Evolutionary conservation across 2,329 filamentous ascomycete genomes (phyloP).

Genomic region (Cordyceps javanica): DNA sequence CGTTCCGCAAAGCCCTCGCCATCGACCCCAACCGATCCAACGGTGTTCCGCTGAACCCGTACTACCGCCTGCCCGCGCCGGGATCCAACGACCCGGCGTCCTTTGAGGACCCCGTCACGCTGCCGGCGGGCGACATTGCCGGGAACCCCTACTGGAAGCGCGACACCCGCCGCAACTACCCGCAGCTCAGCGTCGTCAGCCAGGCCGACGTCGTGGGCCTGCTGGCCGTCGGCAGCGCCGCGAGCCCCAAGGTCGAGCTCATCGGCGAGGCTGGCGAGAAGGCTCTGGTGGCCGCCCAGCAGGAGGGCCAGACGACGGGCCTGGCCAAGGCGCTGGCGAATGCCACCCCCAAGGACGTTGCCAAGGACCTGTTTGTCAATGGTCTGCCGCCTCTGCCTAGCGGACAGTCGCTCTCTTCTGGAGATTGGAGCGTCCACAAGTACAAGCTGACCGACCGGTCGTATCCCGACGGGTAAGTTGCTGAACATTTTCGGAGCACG

Average conservation of each 20-base stretch:
- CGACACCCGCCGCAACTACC: conserved; percentile 77
- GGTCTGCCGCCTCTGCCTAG: conserved; percentile 84
- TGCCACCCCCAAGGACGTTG: conserved; percentile 45
- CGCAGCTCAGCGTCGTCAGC: conserved; percentile 68
- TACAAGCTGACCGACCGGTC: conserved; percentile 59
- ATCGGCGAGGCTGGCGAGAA: conserved; percentile 55
- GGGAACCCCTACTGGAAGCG: conserved; percentile 70
- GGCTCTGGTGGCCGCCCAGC: conserved; percentile 67
- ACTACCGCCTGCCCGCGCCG: conserved; percentile 76
- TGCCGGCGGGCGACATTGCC: conserved; percentile 46
- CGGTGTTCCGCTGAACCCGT: conserved; percentile 86
- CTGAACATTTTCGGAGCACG: not conserved
- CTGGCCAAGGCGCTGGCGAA: conserved; percentile 67
- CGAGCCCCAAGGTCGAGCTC: conserved; percentile 74
- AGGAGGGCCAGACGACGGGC: conserved; percentile 66
- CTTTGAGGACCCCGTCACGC: conserved; percentile 44
- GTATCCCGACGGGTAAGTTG: conserved; percentile 63
- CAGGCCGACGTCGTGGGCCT: conserved; percentile 84
- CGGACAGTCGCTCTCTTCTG: conserved; percentile 51
- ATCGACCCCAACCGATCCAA: conserved; percentile 85
- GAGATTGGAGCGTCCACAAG: conserved; percentile 60
- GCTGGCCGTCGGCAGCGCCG: conserved; percentile 76
- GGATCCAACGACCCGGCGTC: conserved; percentile 34
- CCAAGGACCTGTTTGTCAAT: conserved; percentile 60
- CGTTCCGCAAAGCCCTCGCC: conserved; percentile 68